These are phyloP conservation scores for Phaffia tasmanica DNA, from an alignment of 768 basidiomycete genomes.

Conservation along the genomic window DNA sequence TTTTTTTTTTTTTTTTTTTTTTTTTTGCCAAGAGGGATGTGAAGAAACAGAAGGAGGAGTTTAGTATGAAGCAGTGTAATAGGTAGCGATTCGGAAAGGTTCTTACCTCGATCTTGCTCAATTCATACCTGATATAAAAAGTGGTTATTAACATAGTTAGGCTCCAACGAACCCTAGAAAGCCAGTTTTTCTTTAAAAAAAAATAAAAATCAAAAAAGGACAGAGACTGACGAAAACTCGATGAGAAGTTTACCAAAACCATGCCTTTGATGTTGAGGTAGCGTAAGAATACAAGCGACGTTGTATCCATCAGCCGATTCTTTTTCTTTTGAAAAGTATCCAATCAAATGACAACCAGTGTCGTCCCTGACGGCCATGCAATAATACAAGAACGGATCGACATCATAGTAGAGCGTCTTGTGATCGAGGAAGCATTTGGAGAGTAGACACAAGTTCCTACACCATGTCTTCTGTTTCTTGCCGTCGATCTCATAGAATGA, in stretches of 20 bases:
- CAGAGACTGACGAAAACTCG: constrained; percentile 91
- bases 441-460: constrained; percentile 86
- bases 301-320: constrained; percentile 97
- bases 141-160: too few relatives aligned
- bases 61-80: too few relatives aligned
- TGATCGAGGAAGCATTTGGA: constrained; percentile 99
- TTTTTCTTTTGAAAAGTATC: constrained; percentile 99
- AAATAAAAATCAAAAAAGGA: neutral
- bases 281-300: constrained; percentile 95
- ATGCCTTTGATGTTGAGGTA: constrained; percentile 93
- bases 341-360: constrained; percentile 82
- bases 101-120: too few relatives aligned
- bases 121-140: too few relatives aligned
- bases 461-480: constrained; percentile 88
- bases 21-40: too few relatives aligned
- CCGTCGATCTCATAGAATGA: constrained; percentile 99
- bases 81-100: too few relatives aligned
- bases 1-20: too few relatives aligned
- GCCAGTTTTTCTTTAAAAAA: too few relatives aligned
- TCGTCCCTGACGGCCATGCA: constrained; percentile 92
- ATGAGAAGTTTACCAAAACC: constrained; percentile 93
- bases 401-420: constrained; percentile 98
- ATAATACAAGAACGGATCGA: constrained; percentile 99
- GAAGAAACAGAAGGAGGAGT: too few relatives aligned
- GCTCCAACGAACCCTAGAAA: too few relatives aligned